Percentiles rank a stretch among this genome's conserved stretches.
phyloP scores from a whole-genome alignment of 805 yeast genomes.

The Pichia deserticola region DNA sequence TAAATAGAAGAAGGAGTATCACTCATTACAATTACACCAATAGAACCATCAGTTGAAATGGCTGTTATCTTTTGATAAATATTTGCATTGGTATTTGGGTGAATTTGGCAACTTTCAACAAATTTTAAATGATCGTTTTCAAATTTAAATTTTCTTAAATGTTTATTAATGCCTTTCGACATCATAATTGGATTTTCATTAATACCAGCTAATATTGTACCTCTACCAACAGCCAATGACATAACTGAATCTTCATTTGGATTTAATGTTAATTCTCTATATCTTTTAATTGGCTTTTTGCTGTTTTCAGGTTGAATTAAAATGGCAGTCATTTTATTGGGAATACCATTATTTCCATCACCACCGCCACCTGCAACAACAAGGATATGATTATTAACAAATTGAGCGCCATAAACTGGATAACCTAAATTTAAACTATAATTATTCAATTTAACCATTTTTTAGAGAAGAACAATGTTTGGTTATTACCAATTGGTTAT shows the following conservation, averaged over 20 bases:
- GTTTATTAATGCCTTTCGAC: slow-evolving; percentile 56
- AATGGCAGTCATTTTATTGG: slow-evolving; percentile 70
- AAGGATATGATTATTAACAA: slow-evolving; percentile 51
- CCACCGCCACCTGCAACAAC: slow-evolving; percentile 94
- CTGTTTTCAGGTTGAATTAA: slow-evolving; percentile 46
- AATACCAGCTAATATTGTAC: slow-evolving; percentile 61
- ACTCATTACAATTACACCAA: slow-evolving; percentile 66
- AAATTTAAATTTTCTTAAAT: slow-evolving; percentile 57
- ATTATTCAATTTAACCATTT: slow-evolving; percentile 22
- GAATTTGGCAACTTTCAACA: slow-evolving; percentile 52
- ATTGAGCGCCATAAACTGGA: slow-evolving; percentile 77
- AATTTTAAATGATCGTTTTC: slow-evolving; percentile 56
- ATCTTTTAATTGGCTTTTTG: slow-evolving; percentile 45
- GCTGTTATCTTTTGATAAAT: slow-evolving; percentile 60
- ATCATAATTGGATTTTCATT: slow-evolving; percentile 60
- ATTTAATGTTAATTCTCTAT: slow-evolving; percentile 46
- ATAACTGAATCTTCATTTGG: slow-evolving; percentile 83
- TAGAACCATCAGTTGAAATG: slow-evolving; percentile 49
- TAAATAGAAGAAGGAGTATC: slow-evolving; percentile 55
- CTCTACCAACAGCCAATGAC: slow-evolving; percentile 54
- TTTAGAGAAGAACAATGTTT: not conserved
- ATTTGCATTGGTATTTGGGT: slow-evolving; percentile 39
- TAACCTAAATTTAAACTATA: slow-evolving; percentile 39
- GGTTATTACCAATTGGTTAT: not conserved
- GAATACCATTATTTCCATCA: slow-evolving; percentile 82